These are phyloP conservation scores for Alloteropsis semialata DNA, from an alignment of 176 grass and related monocot genomes.

Conservation along the genomic window DNA sequence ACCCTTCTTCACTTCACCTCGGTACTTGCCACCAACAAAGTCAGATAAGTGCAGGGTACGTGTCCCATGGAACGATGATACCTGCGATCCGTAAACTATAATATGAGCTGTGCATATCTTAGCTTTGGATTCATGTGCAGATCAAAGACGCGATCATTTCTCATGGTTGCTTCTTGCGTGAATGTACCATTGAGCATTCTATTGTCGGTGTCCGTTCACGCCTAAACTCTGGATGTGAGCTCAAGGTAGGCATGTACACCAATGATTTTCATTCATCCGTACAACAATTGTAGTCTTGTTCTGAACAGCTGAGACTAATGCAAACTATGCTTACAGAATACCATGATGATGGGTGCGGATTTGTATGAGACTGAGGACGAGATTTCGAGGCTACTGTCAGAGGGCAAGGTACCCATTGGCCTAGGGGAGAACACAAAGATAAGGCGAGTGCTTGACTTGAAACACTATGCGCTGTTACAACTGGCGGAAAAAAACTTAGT, in stretches of 20 bases:
- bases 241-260: slow-evolving; percentile 39
- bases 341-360: slow-evolving; percentile 86
- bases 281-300: neutral
- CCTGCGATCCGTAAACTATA: neutral
- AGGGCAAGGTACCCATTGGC: slow-evolving; percentile 58
- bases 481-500: neutral
- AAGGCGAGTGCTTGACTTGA: slow-evolving; percentile 32
- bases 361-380: slow-evolving; percentile 69
- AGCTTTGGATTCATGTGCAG: slow-evolving; percentile 30
- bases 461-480: neutral
- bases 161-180: slow-evolving; percentile 69
- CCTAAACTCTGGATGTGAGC: slow-evolving; percentile 45
- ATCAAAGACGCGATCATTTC: slow-evolving; percentile 59
- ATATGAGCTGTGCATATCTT: neutral
- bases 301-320: neutral
- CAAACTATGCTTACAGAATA: slow-evolving; percentile 43
- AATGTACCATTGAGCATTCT: slow-evolving; percentile 62
- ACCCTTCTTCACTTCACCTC: slow-evolving; percentile 79
- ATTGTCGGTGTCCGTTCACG: slow-evolving; percentile 65
- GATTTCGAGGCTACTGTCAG: slow-evolving; percentile 40
- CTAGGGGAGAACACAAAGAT: slow-evolving; percentile 74
- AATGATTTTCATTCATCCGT: neutral
- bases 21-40: slow-evolving; percentile 60
- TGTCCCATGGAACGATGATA: neutral
- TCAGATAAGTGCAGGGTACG: slow-evolving; percentile 62